These are phyloP conservation scores for Pseudohyphozyma bogoriensis DNA, from an alignment of 768 basidiomycete genomes.

Conservation along the genomic window DNA sequence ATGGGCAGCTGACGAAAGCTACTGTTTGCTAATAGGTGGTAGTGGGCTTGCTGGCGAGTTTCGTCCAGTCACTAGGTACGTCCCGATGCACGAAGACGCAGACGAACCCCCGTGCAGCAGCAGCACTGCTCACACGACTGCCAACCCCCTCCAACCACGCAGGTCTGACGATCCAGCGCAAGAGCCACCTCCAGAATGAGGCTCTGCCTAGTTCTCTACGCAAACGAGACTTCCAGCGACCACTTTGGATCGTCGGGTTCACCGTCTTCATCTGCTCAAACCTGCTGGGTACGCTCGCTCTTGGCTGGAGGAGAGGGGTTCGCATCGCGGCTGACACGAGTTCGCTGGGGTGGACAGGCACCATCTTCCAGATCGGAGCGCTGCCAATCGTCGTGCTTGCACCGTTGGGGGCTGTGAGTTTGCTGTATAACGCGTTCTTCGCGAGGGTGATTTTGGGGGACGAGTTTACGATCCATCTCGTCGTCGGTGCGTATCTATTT, in stretches of 20 bases:
- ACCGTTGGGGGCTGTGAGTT: conserved; percentile 82
- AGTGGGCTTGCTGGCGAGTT: conserved; percentile 68
- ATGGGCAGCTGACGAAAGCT: no score
- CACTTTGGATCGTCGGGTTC: conserved; percentile 84
- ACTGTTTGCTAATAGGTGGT: conserved; percentile 22
- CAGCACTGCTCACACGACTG: neutral
- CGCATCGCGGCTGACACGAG: no score
- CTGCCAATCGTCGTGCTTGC: conserved; percentile 91
- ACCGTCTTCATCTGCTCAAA: conserved; percentile 79
- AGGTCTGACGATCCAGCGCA: conserved; percentile 81
- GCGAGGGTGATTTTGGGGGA: conserved; percentile 75
- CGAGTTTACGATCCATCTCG: conserved; percentile 70
- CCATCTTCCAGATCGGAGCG: conserved; percentile 82
- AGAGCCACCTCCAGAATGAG: conserved; percentile 81
- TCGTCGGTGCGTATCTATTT: no score
- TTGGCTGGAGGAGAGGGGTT: no score
- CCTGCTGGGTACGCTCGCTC: conserved; percentile 48
- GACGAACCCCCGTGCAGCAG: neutral
- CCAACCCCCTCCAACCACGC: neutral
- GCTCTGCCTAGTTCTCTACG: conserved; percentile 54
- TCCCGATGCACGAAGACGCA: neutral
- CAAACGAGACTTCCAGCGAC: conserved; percentile 63
- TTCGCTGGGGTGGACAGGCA: conserved; percentile 36
- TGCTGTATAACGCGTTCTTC: conserved; percentile 91
- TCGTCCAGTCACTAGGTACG: conserved; percentile 68